Base-by-base conservation (phyloP, 164 flowering plant species). In the grape (Vitis vinifera) region DNA sequence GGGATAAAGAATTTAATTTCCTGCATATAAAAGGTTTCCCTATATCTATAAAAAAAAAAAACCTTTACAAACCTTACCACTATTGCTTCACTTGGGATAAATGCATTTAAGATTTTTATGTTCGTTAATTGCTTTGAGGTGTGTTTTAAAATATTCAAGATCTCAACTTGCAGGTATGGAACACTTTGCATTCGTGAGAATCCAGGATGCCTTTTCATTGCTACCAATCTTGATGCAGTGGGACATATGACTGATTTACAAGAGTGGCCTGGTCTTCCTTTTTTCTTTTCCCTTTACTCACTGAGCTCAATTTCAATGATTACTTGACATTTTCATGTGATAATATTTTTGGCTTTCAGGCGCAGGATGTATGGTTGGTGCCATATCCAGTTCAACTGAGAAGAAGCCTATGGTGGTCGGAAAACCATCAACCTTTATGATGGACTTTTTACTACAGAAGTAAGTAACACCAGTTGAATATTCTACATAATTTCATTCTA, bases 341-440 rank as follows among this genome's bases (percentile, higher is more conserved):
- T 65, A 9, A 11, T 29, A 10, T 14, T 63, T 19, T 66, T 70
- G 47, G 57, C 12, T 74, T 77, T 68, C 87, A 93, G 99, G 99
- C 75, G 98, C 99, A 0, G 99, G 99, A 61, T 91, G 97, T 69
- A 95, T 93, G 98, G 99, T 95, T 72, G 92, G 85, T 74, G 98
- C 98, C 48, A 63, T 95, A 3, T 84, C 93, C 78, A 96, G 96
- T 31, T 74, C 99, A 62, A 89, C 98, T 65, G 79, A 91, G 75
- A 89, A 77, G 73, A 97, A 93, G 76, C 99, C 99, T 64, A 76
- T 88, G 77, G 98, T 95, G 49, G 99, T 95, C 64, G 98, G 99
- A 76, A 95, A 95, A 73, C 98, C 98, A 27, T 88, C 96, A 23
- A 89, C 94, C 30, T 91, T 93, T 70, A 75, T 95, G 88, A 93